phyloP scores from a whole-genome alignment of 176 grass and related monocot species.

The Canna indica region DNA sequence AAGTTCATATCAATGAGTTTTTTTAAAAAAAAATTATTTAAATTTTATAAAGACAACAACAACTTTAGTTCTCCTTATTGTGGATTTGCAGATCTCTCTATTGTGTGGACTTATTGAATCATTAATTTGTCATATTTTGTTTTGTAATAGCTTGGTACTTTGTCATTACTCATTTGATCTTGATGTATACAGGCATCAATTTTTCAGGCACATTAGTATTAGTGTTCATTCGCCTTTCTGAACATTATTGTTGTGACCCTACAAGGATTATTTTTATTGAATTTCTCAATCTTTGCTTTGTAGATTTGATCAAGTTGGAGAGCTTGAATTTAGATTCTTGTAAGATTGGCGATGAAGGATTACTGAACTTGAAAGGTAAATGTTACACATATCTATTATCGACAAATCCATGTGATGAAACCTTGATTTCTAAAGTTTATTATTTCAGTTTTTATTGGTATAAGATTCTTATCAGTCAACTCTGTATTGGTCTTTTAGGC shows the following conservation, averaged over 20 bases:
- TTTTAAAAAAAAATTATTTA: too few relatives aligned
- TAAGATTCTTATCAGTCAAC: background rate
- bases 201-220: background rate
- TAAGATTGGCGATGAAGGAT: conserved; percentile 70
- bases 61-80: background rate
- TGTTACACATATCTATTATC: background rate
- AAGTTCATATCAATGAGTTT: background rate
- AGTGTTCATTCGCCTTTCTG: background rate
- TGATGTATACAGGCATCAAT: background rate
- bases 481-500: conserved; percentile 31
- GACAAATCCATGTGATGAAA: background rate
- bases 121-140: background rate
- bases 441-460: too few relatives aligned
- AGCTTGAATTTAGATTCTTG: conserved; percentile 96
- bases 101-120: background rate
- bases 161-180: background rate
- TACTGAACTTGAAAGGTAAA: conserved; percentile 70
- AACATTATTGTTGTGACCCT: background rate
- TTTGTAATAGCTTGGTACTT: background rate
- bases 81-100: background rate
- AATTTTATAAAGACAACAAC: background rate
- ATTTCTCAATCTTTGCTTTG: conserved; percentile 14
- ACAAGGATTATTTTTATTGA: conserved; percentile 7
- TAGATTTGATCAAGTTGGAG: conserved; percentile 82
- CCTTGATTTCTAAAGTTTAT: background rate